A percentile compares a stretch with the other conserved stretches of the same genome.
phyloP scores from a whole-genome alignment of 2,329 filamentous ascomycete genomes.

The Ilyonectria robusta region DNA sequence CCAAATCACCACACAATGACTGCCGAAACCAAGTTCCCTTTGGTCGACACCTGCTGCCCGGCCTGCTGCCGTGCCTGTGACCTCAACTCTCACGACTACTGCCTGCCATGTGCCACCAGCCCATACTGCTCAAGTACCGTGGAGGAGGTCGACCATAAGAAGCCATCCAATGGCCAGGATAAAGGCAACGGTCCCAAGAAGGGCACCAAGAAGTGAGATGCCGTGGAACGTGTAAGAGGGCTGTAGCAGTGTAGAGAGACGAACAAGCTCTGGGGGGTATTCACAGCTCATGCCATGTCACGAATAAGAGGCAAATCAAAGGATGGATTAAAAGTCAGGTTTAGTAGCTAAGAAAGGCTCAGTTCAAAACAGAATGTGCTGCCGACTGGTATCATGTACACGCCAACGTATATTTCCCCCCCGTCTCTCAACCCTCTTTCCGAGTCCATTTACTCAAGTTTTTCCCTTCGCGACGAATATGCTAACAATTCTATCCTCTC shows the following conservation, averaged over 20 bases:
- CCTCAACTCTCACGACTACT: conserved; percentile 52
- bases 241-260: not conserved
- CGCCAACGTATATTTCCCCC: conserved; percentile 24
- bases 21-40: not conserved
- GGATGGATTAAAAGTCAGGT: conserved; percentile 11
- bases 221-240: not conserved
- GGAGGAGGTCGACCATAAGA: not conserved
- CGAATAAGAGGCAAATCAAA: conserved; percentile 3
- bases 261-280: not conserved
- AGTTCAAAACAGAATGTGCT: conserved; percentile 22
- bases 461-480: conserved; percentile 15
- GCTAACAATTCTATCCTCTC: conserved; percentile 10
- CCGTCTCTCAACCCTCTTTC: conserved; percentile 17
- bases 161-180: conserved; percentile 5
- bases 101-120: conserved; percentile 45
- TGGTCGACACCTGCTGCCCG: conserved; percentile 45
- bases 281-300: not conserved
- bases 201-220: conserved; percentile 7
- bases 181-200: conserved; percentile 2
- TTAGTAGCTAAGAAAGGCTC: conserved; percentile 24
- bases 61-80: conserved; percentile 51
- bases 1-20: conserved; percentile 9
- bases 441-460: conserved; percentile 32
- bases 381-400: conserved; percentile 32
- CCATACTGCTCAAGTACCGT: conserved; percentile 39